A percentile compares a stretch with the other conserved stretches of the same genome.
These are phyloP conservation scores for Fusarium protoensiforme DNA, from an alignment of 2,329 filamentous ascomycete genomes.

Conservation along the genomic window DNA sequence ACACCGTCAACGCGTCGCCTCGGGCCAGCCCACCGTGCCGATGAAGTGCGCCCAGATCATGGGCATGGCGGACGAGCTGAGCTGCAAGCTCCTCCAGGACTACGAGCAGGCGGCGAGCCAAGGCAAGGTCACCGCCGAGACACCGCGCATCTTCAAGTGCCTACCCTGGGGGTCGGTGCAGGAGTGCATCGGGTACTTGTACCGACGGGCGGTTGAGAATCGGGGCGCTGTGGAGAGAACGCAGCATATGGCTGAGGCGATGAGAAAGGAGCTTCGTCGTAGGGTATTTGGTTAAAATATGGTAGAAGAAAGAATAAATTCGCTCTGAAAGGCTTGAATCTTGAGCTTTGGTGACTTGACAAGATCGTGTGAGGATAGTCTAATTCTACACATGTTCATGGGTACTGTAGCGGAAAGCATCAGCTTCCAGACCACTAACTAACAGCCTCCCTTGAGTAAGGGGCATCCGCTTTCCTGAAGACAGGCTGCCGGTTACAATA, in stretches of 20 bases:
- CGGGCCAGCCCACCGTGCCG: constrained; percentile 42
- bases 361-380: too few species aligned
- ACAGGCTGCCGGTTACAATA: too few species aligned
- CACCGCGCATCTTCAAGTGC: constrained; percentile 50
- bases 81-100: constrained; percentile 58
- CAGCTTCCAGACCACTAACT: too few species aligned
- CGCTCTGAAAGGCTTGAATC: neutral
- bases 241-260: constrained; percentile 42
- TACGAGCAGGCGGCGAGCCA: constrained; percentile 33
- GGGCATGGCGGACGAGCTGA: constrained; percentile 69
- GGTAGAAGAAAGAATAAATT: neutral
- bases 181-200: constrained; percentile 52
- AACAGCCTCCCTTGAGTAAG: too few species aligned
- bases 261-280: constrained; percentile 44
- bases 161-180: constrained; percentile 52
- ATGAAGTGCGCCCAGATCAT: constrained; percentile 65
- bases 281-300: constrained; percentile 33
- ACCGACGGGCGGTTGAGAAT: constrained; percentile 54
- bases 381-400: too few species aligned
- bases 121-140: constrained; percentile 19
- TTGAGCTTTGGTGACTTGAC: neutral
- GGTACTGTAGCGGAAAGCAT: too few species aligned
- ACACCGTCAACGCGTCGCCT: constrained; percentile 52
- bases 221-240: constrained; percentile 50
- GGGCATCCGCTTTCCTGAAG: too few species aligned